Base-by-base conservation (phyloP, 2,329 filamentous ascomycete species). In the Colletotrichum lini region DNA sequence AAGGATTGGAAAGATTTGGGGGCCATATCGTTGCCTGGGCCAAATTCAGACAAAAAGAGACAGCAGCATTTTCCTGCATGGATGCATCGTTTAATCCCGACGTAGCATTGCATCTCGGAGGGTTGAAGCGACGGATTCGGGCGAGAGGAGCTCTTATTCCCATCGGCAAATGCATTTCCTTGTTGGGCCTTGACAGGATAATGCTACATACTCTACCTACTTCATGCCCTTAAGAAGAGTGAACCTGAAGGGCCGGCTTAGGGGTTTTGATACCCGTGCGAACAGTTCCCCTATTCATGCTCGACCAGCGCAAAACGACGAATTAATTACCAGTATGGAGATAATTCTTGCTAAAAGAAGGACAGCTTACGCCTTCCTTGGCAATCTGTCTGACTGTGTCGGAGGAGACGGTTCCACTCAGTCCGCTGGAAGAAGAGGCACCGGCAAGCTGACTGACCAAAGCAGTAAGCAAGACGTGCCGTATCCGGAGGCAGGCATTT, bases 361-460 rank as follows among this genome's bases (percentile, higher is more conserved):
- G 8, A 9, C 8, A 35, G 30, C 30, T 35, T 35, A 35, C 30
- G 30, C 2, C 30, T 35, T 35, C 8, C 8, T 35, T 35, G 8
- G 8, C 30, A 30, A 35, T 35, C 30, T 35, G 8, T 9, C 30
- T 9, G 30, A 35, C 30, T 35, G 30, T 30, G 30, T 35, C 30
- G 30, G 30, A 35, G 8, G 30, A 35, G 30, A 9, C 8, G 30
- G 30, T 35, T 9, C 30, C 30, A 9, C 30, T 35, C 30, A 35
- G 8, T 9, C 8, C 2, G 30, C 30, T 35, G 8, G 30, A 35
- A 35, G 30, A 35, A 35, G 2, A 2, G 18, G 12, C 18, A n/a
- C 10, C 26, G 18, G 65, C 35, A 30, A 9, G 35, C 18, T 44
- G 6, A 53, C 67, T 44, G 26, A 70, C 63, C 23, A 66, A 70